These are phyloP conservation scores for Spathaspora girioi DNA, from an alignment of 805 yeast species.

Conservation along the genomic window DNA sequence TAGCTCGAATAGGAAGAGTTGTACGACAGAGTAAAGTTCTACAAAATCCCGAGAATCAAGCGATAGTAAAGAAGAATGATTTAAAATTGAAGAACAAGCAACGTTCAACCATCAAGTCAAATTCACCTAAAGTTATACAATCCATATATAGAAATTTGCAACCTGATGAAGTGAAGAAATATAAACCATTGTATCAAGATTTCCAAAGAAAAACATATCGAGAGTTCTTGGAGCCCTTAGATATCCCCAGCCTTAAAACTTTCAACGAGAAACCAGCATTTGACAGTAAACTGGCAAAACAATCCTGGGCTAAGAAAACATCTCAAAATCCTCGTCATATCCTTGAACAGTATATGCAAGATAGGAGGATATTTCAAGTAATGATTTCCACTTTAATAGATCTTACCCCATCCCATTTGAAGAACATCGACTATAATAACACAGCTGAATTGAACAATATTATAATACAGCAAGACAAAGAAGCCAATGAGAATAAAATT, in stretches of 20 bases:
- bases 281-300: conserved; percentile 20
- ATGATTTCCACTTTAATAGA: conserved; percentile 31
- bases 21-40: conserved; percentile 22
- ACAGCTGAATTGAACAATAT: conserved; percentile 12
- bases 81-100: background rate
- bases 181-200: conserved; percentile 8
- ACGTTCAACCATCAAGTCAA: background rate
- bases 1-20: conserved; percentile 29
- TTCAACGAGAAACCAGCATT: conserved; percentile 23
- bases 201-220: conserved; percentile 21
- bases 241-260: conserved; percentile 29
- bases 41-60: background rate
- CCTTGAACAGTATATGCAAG: conserved; percentile 23
- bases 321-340: conserved; percentile 13
- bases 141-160: conserved; percentile 4
- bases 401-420: conserved; percentile 28
- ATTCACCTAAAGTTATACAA: background rate
- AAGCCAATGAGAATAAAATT: conserved; percentile 7
- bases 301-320: conserved; percentile 22
- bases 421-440: conserved; percentile 13
- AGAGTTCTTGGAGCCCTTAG: conserved; percentile 32
- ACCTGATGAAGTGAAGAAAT: background rate
- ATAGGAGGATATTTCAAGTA: conserved; percentile 24
- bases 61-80: background rate
- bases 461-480: conserved; percentile 18